Conservation (phyloP, 1,284 basidiomycete species). For the Melampsora larici-populina region DNA sequence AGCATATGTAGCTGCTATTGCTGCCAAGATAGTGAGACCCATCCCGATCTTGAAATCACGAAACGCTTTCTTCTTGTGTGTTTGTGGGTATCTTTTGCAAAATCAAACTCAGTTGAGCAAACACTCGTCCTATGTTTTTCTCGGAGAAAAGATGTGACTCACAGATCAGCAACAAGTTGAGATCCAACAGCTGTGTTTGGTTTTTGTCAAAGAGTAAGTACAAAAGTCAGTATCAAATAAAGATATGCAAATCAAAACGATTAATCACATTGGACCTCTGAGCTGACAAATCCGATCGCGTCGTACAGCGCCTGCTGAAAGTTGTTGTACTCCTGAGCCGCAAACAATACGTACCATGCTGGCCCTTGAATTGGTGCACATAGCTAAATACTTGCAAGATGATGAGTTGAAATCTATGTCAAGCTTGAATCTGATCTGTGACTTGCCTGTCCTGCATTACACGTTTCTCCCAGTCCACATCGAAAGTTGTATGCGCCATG, state of each 20-base stretch:
- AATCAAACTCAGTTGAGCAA: background rate
- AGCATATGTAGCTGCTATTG: background rate
- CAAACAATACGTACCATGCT: slow-evolving; percentile 22
- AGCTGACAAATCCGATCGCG: background rate
- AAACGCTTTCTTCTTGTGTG: slow-evolving; percentile 1
- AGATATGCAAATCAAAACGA: too few species aligned
- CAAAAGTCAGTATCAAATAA: too few species aligned
- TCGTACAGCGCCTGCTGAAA: slow-evolving; percentile 2
- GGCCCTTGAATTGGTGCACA: slow-evolving; percentile 10
- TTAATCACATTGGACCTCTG: background rate
- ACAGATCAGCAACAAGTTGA: slow-evolving; percentile 22
- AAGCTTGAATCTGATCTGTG: background rate
- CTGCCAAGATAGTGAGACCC: background rate
- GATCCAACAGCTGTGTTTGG: slow-evolving; percentile 2
- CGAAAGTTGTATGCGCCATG: background rate
- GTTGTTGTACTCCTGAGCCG: background rate
- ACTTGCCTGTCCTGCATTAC: slow-evolving; percentile 24
- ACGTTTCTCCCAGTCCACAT: slow-evolving; percentile 15
- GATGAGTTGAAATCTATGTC: background rate
- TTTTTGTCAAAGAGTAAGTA: too few species aligned
- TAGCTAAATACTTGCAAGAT: background rate
- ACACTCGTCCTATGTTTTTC: background rate
- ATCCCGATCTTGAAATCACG: background rate
- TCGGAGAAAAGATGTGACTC: background rate
- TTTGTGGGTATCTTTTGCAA: background rate